A percentile compares a stretch with the other conserved stretches of the same genome.
phyloP scores from a whole-genome alignment of 441 rosid species.

The Gossypium davidsonii region DNA sequence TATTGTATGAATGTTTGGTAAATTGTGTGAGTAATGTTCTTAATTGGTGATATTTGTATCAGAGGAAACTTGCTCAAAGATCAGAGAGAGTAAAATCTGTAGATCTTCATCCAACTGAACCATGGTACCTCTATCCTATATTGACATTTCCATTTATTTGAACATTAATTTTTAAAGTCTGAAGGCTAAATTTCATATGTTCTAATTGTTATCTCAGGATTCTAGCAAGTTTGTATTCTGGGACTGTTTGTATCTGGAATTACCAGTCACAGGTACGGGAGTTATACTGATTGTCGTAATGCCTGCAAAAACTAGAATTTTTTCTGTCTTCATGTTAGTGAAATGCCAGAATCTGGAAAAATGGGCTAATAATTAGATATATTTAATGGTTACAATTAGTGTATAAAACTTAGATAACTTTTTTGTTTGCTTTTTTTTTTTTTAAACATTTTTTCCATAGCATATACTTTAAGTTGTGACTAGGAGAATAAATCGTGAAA shows the following conservation, averaged over 20 bases:
- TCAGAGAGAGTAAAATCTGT: slow-evolving; percentile 86
- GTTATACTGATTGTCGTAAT: neutral
- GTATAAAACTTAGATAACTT: neutral
- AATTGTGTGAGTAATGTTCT: slow-evolving; percentile 13
- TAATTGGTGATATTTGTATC: slow-evolving; percentile 22
- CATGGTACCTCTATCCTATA: slow-evolving; percentile 51
- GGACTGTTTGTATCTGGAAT: slow-evolving; percentile 73
- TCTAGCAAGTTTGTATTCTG: slow-evolving; percentile 66
- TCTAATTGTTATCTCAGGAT: slow-evolving; percentile 37
- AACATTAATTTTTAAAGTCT: neutral
- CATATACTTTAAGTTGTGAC: too few relatives aligned
- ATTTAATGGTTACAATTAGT: neutral
- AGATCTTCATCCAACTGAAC: slow-evolving; percentile 78
- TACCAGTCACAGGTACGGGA: slow-evolving; percentile 62
- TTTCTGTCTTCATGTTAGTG: neutral
- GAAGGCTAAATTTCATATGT: neutral
- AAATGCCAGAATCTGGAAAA: neutral
- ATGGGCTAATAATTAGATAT: neutral
- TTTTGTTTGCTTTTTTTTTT: neutral
- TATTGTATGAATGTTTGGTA: neutral
- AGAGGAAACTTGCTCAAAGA: slow-evolving; percentile 67
- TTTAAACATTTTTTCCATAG: neutral
- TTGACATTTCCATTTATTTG: neutral
- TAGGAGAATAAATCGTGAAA: neutral
- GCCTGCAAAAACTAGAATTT: neutral